phyloP scores from a whole-genome alignment of 805 yeast species.

The Wickerhamomyces silvicola region DNA sequence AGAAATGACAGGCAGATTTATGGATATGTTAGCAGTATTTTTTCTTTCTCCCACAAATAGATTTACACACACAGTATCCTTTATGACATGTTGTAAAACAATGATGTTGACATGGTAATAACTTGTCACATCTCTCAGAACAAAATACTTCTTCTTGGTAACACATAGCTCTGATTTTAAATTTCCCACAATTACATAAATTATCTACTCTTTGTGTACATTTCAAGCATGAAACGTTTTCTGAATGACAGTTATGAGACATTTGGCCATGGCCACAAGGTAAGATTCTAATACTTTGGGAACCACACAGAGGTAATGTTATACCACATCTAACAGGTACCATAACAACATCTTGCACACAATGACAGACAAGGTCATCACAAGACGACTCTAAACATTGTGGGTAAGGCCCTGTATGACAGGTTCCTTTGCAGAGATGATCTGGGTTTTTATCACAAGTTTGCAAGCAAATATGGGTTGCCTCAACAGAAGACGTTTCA shows the following conservation, averaged over 20 bases:
- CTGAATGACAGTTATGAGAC: slow-evolving; percentile 72
- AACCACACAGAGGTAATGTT: slow-evolving; percentile 52
- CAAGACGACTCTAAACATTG: slow-evolving; percentile 78
- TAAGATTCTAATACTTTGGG: slow-evolving; percentile 51
- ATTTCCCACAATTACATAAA: slow-evolving; percentile 56
- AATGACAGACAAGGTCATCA: slow-evolving; percentile 71
- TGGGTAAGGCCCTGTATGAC: slow-evolving; percentile 76
- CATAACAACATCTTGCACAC: slow-evolving; percentile 69
- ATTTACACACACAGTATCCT: slow-evolving; percentile 61
- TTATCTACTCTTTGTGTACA: slow-evolving; percentile 61
- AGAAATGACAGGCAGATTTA: slow-evolving; percentile 56
- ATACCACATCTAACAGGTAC: slow-evolving; percentile 90
- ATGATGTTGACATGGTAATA: slow-evolving; percentile 40
- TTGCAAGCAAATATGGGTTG: slow-evolving; percentile 65
- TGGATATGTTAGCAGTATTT: slow-evolving; percentile 65
- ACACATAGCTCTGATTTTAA: slow-evolving; percentile 55
- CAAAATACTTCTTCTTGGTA: slow-evolving; percentile 66
- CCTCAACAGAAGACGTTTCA: slow-evolving; percentile 56
- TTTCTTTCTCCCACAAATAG: slow-evolving; percentile 48
- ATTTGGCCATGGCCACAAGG: slow-evolving; percentile 69
- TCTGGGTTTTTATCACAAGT: slow-evolving; percentile 48
- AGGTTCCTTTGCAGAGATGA: slow-evolving; percentile 62
- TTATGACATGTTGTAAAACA: slow-evolving; percentile 53
- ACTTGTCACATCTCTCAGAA: slow-evolving; percentile 52
- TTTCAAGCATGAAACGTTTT: slow-evolving; percentile 59